Evolutionary conservation across 129 eudicot species (phyloP).

Genomic region (Chrysanthemum seticuspe): DNA sequence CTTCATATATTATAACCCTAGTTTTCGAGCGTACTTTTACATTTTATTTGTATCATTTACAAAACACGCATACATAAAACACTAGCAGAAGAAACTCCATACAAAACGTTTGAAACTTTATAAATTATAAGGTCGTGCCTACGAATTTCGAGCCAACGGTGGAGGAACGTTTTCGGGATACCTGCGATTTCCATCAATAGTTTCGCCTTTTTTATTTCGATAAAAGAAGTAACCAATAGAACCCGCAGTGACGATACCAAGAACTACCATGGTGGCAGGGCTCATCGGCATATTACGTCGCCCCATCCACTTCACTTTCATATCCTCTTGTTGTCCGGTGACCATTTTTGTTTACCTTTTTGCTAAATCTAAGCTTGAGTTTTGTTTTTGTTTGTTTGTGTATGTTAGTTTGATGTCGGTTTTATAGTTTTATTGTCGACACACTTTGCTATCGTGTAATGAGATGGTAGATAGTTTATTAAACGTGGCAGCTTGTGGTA

Average conservation of each 20-base stretch:
- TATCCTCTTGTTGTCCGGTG: slow-evolving; percentile 30
- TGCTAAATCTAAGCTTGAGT: too few relatives aligned
- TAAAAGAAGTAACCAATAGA: slow-evolving; percentile 32
- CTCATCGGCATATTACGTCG: slow-evolving; percentile 29
- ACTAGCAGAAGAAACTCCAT: not conserved
- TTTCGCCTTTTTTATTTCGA: slow-evolving; percentile 27
- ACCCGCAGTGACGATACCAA: slow-evolving; percentile 22
- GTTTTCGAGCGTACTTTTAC: not conserved
- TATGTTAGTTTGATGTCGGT: too few relatives aligned
- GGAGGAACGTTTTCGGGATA: slow-evolving; percentile 37
- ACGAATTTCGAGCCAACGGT: slow-evolving; percentile 29
- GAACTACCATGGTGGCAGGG: slow-evolving; percentile 40
- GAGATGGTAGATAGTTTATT: too few relatives aligned
- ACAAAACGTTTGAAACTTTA: not conserved
- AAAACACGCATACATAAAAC: not conserved
- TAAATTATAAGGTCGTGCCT: not conserved
- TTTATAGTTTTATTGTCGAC: too few relatives aligned
- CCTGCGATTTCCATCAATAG: slow-evolving; percentile 18
- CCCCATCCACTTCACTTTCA: slow-evolving; percentile 32
- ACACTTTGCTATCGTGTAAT: too few relatives aligned
- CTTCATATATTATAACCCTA: not conserved
- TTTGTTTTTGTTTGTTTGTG: too few relatives aligned
- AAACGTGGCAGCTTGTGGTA: too few relatives aligned
- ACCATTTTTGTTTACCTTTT: slow-evolving; percentile 5
- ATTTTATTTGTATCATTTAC: not conserved